These are phyloP conservation scores for Schizopora paradoxa DNA, from an alignment of 1,284 basidiomycete genomes.

Conservation along the genomic window DNA sequence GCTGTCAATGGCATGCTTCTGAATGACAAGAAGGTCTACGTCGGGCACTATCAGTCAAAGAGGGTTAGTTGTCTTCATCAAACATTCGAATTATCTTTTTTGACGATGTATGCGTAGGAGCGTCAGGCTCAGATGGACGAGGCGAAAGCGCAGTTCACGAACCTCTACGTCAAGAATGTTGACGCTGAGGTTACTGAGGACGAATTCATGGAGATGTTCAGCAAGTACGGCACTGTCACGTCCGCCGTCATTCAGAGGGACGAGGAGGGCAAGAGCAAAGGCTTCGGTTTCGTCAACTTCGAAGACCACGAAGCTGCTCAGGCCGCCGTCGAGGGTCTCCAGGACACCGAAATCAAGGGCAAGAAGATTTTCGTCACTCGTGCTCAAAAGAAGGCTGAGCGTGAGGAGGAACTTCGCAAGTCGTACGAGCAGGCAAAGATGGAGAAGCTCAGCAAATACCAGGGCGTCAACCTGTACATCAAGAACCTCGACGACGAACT, in stretches of 20 bases:
- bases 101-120: conserved; percentile 47
- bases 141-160: conserved; percentile 95
- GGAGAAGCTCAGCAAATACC: conserved; percentile 98
- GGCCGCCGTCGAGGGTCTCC: conserved; percentile 84
- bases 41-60: conserved; percentile 96
- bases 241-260: conserved; percentile 82
- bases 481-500: conserved; percentile 96
- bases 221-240: conserved; percentile 79
- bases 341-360: conserved; percentile 85
- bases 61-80: conserved; percentile 52
- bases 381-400: conserved; percentile 98
- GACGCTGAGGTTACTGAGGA: conserved; percentile 83
- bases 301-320: conserved; percentile 90
- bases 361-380: conserved; percentile 94
- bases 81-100: background rate
- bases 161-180: conserved; percentile 98
- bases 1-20: conserved; percentile 99
- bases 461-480: conserved; percentile 99
- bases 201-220: conserved; percentile 85
- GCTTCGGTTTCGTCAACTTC: conserved; percentile 99
- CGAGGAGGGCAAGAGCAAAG: conserved; percentile 89
- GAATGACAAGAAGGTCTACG: conserved; percentile 99
- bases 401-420: conserved; percentile 93
- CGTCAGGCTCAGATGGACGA: conserved; percentile 98
- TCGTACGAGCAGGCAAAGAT: conserved; percentile 95